Conservation (phyloP, 208 protist genomes). For the Crithidia acanthocephali region DNA sequence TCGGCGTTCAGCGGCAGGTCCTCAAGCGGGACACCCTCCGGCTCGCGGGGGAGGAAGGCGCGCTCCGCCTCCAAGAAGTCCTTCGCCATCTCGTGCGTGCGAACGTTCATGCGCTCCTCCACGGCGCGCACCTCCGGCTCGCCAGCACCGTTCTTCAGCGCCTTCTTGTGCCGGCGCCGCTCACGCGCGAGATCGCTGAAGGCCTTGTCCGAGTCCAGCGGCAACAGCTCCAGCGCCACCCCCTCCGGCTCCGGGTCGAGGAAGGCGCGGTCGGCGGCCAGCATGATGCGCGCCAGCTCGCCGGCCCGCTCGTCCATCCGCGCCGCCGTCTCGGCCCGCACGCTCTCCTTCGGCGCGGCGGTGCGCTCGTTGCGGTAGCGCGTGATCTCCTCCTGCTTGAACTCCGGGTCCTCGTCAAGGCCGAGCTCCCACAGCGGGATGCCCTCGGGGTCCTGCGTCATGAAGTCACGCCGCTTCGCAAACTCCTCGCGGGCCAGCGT, state of each 20-base stretch:
- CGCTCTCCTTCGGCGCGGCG: conserved; percentile 15
- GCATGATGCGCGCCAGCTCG: conserved; percentile 60
- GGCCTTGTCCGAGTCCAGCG: conserved; percentile 66
- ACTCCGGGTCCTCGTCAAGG: conserved; percentile 79
- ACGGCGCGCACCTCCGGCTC: conserved; percentile 49
- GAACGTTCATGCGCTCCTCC: conserved; percentile 78
- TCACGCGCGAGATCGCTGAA: conserved; percentile 68
- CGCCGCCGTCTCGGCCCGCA: conserved; percentile 46
- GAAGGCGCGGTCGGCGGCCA: conserved; percentile 72
- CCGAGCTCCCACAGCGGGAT: conserved; percentile 69
- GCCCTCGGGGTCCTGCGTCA: conserved; percentile 76
- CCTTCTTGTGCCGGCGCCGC: conserved; percentile 63
- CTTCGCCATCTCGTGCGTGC: conserved; percentile 62
- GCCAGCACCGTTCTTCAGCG: conserved; percentile 42
- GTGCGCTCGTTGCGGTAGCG: conserved; percentile 57
- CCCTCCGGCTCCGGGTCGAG: conserved; percentile 79
- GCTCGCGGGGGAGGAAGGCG: conserved; percentile 63
- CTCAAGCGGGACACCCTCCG: conserved; percentile 73
- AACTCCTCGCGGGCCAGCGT: conserved; percentile 72
- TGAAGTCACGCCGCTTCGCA: conserved; percentile 65
- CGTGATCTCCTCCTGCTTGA: conserved; percentile 75
- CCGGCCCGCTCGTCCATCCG: conserved; percentile 52
- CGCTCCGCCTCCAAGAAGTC: conserved; percentile 59
- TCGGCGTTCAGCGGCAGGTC: conserved; percentile 70
- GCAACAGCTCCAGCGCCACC: conserved; percentile 72